A percentile compares a stretch with the other conserved stretches of the same genome.
phyloP scores from a whole-genome alignment of 805 yeast genomes.

The Sugiyamaella qingdaonensis region DNA sequence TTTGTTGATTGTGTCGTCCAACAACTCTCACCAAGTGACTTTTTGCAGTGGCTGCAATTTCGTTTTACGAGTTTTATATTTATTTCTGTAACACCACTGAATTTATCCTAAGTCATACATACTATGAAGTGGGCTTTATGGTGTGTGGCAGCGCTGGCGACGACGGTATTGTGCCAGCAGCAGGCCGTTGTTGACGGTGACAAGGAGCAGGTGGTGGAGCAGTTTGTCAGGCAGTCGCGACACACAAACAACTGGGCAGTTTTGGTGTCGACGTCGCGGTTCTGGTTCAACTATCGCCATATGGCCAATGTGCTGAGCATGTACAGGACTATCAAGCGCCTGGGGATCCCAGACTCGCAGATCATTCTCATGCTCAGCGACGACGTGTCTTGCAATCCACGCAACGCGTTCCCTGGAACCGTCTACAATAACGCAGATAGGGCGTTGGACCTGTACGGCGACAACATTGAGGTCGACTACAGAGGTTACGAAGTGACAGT shows the following conservation, averaged over 20 bases:
- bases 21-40: too few relatives aligned
- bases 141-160: too few relatives aligned
- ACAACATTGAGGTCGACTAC: constrained; percentile 91
- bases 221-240: constrained; percentile 13
- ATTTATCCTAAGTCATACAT: too few relatives aligned
- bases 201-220: constrained; percentile 2
- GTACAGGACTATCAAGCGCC: constrained; percentile 90
- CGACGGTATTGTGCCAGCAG: too few relatives aligned
- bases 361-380: constrained; percentile 94
- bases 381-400: constrained; percentile 94
- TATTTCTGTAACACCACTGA: too few relatives aligned
- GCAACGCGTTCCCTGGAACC: constrained; percentile 94
- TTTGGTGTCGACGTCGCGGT: constrained; percentile 88
- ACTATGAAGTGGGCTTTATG: too few relatives aligned
- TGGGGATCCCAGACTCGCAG: constrained; percentile 97
- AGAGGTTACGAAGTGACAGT: constrained; percentile 98
- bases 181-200: background rate
- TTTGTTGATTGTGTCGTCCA: too few relatives aligned
- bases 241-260: constrained; percentile 53
- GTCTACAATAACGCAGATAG: constrained; percentile 93
- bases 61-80: too few relatives aligned
- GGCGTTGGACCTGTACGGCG: constrained; percentile 89
- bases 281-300: constrained; percentile 98
- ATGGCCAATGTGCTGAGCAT: constrained; percentile 94
- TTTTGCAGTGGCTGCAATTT: too few relatives aligned